Evolutionary conservation across 2,329 filamentous ascomycete species (phyloP).

Genomic region (Camillea tinctor): DNA sequence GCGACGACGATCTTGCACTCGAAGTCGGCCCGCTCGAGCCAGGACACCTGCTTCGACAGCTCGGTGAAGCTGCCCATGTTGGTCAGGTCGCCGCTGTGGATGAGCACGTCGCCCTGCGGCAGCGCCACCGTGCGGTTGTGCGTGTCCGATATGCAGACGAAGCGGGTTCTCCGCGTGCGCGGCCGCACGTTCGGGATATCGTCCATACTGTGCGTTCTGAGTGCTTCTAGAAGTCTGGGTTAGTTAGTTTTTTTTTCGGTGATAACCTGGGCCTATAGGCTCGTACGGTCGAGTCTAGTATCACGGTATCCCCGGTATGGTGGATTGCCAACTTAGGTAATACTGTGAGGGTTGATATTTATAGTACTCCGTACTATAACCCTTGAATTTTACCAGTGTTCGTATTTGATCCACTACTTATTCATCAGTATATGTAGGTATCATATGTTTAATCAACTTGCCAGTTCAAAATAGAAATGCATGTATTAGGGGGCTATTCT

Average conservation of each 20-base stretch:
- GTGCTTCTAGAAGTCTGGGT: too few relatives aligned
- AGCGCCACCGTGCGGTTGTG: constrained; percentile 66
- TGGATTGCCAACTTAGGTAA: not conserved
- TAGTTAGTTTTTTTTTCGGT: too few relatives aligned
- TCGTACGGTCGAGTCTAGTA: not conserved
- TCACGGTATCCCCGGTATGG: not conserved
- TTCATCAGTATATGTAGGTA: too few relatives aligned
- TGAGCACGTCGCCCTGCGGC: constrained; percentile 69
- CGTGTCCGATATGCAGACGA: constrained; percentile 77
- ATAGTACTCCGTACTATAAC: not conserved
- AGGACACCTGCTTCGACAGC: constrained; percentile 60
- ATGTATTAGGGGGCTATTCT: too few relatives aligned
- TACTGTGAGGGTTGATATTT: not conserved
- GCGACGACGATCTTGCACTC: constrained; percentile 70
- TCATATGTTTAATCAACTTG: too few relatives aligned
- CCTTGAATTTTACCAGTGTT: not conserved
- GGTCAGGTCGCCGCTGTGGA: constrained; percentile 75
- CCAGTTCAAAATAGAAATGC: too few relatives aligned
- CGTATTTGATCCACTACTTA: not conserved
- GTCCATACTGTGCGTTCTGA: too few relatives aligned
- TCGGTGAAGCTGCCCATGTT: constrained; percentile 66
- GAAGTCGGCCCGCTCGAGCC: constrained; percentile 67
- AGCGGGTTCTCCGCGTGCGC: constrained; percentile 51
- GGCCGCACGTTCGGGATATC: too few relatives aligned
- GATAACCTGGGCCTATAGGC: too few relatives aligned